Evolutionary conservation across 306 rosid species (phyloP), one percentile per base, ranked within the genome.

Genomic region (Casuarina equisetifolia): DNA sequence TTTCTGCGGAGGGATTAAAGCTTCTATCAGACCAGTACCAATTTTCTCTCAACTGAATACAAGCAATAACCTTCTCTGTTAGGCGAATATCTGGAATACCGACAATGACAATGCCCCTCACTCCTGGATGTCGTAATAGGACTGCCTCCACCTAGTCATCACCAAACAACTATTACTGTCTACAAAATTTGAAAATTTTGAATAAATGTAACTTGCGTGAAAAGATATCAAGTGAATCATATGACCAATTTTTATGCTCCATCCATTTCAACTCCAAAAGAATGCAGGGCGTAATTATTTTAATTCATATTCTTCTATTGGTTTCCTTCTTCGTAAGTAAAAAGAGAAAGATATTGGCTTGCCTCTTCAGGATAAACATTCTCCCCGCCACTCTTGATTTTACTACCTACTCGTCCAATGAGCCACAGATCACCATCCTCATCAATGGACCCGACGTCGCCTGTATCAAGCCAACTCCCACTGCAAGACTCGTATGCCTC

Each of bases 291-390:
- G 40, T 74, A 46, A 15, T 74, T 45, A 44, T 75, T 35, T 57
- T 61, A 11, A 17, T 35, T 70, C 42, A 48, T 63, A 51, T 62
- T 51, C 51, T 75, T 63, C 25, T 40, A 13, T 72, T 68, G 63
- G 36, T 73, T 62, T 63, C 62, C 42, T 76, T 16, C 42, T 76
- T 16, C 6, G 59, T 73, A 68, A 10, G 69, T 36, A 15, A 9
- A 68, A 75, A 50, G 48, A 5, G 74, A 54, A 36, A 76, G 10
- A 62, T 76, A 50, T 45, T 44, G 39, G 36, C 54, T 9, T 79
- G 91, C 97, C 96, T 95, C 97, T 89, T 95, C 99, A 4, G 97
- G 97, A 78, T 89, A 95, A 82, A 95, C 69, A 74, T 89, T 95
- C 87, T 95, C 97, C 32, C 97, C 99, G 49, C 97, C 99, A 69